Percentiles rank a stretch among this genome's conserved stretches.
Evolutionary conservation across 208 protist genomes (phyloP).

Genomic region (Trypanosoma boissoni): DNA sequence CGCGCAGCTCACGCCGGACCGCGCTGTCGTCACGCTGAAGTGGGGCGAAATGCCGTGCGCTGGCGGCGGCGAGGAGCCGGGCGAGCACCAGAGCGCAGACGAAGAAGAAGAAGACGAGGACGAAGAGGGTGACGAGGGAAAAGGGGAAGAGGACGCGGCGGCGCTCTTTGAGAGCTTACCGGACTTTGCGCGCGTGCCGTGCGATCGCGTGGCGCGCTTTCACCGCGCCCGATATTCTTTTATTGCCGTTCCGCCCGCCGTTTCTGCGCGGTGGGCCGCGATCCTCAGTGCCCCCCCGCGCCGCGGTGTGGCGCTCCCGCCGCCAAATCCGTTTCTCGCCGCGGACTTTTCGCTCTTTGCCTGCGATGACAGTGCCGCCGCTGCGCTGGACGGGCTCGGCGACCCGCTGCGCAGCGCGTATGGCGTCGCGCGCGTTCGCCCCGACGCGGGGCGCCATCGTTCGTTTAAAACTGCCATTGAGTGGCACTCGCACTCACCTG

Average conservation of each 20-base stretch:
- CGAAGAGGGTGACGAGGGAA: neutral
- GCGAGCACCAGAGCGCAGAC: neutral
- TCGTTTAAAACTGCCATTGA: conserved; percentile 59
- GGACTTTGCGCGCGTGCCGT: conserved; percentile 39
- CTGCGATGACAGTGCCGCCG: conserved; percentile 9
- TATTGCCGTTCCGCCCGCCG: conserved; percentile 35
- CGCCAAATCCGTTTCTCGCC: conserved; percentile 65
- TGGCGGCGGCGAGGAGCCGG: neutral
- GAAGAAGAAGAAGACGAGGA: conserved; percentile 4
- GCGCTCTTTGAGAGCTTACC: conserved; percentile 53
- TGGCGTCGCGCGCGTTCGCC: conserved; percentile 45
- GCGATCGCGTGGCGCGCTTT: conserved; percentile 36
- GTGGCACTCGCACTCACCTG: conserved; percentile 47
- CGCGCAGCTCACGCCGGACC: conserved; percentile 54
- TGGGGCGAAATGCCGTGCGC: conserved; percentile 57
- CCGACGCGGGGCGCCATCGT: conserved; percentile 34
- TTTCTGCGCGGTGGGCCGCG: conserved; percentile 38
- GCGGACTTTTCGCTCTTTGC: conserved; percentile 62
- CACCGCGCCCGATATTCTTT: conserved; percentile 21
- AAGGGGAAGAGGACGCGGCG: conserved; percentile 3
- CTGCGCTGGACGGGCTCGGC: too few species aligned
- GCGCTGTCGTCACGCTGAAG: conserved; percentile 39
- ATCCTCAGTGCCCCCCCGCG: conserved; percentile 25
- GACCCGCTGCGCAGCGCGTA: conserved; percentile 39
- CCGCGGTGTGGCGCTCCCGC: conserved; percentile 31